Base-by-base conservation (phyloP, 331 rosid species). In the Dryas integrifolia region DNA sequence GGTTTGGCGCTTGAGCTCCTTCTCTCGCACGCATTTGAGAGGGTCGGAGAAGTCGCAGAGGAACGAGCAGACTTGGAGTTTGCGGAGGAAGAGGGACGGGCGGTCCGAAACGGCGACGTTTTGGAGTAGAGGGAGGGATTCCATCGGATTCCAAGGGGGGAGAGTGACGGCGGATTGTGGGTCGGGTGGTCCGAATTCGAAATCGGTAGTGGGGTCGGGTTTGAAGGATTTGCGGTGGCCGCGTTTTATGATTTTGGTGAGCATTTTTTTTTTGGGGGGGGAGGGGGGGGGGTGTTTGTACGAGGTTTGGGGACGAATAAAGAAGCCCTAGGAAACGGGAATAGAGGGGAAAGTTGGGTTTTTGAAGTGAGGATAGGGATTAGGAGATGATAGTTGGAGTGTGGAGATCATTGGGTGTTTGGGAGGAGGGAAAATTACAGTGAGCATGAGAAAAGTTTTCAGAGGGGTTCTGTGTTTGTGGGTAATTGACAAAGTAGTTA, bases 1-100 rank as follows among this genome's bases (percentile, higher is more conserved):
- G 65, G 96, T 79, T 72, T 90, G 88, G 26, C 92, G 86, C 70
- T 90, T 90, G 26, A 82, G 84, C 77, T 88, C 92, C 53, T 81
- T 90, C 38, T 84, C 88, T 4, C 73, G 64, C 12, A 75, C 75
- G 41, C 35, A 79, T 11, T 81, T 79, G 45, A 63, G 51, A 11
- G 77, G 47, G 59, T 78, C 77, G 39, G 88, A 82, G 76, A 84
- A 88, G 83, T 90, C 91, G 72, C 81, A 88, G n/a, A 56, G 39
- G 58, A 73, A 70, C 76, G 82, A 79, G 76, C 92, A 88, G 18
- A 78, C 77, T 55, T 81, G 79, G 71, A 90, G 81, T 77, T 90
- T 90, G 1, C 82, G 76, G 44, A 90, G 81, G 43, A 90, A 69
- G 47, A 90, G 56, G 38, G 73, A 64, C 0, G 79, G 70, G 11